These are phyloP conservation scores for Medicago lupulina DNA, from an alignment of 306 rosid genomes.

Conservation along the genomic window DNA sequence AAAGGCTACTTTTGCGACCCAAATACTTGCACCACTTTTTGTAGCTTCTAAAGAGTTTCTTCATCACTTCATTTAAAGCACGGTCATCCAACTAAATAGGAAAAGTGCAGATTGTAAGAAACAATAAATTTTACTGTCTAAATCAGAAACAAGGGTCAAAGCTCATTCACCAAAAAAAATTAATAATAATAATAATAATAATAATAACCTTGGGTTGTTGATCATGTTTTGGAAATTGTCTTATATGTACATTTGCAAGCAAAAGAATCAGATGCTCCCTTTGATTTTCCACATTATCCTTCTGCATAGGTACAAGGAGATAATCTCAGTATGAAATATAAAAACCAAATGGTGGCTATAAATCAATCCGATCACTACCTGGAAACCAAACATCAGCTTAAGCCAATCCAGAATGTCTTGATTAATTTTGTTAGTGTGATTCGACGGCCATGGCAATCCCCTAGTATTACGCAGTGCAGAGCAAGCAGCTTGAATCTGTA, in stretches of 20 bases:
- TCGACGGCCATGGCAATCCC: constrained; percentile 90
- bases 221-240: constrained; percentile 71
- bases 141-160: constrained; percentile 30
- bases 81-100: constrained; percentile 77
- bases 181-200: background rate
- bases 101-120: constrained; percentile 35
- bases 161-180: background rate
- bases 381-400: constrained; percentile 91
- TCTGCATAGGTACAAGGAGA: constrained; percentile 58
- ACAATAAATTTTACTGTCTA: background rate
- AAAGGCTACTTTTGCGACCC: constrained; percentile 98
- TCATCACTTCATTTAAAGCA: constrained; percentile 86
- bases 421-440: constrained; percentile 59
- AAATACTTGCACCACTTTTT: constrained; percentile 94
- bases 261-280: constrained; percentile 97
- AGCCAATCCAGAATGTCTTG: constrained; percentile 97
- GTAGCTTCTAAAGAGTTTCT: constrained; percentile 91
- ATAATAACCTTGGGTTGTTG: constrained; percentile 76
- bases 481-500: constrained; percentile 79
- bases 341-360: constrained; percentile 33
- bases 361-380: constrained; percentile 58
- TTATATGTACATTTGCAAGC: constrained; percentile 89
- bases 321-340: constrained; percentile 24
- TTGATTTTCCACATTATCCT: constrained; percentile 88
- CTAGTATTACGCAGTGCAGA: constrained; percentile 81